Evolutionary conservation across 495 filamentous ascomycete species (phyloP), one percentile per base, ranked within the genome.

Genomic region (Penicillium paxilli): DNA sequence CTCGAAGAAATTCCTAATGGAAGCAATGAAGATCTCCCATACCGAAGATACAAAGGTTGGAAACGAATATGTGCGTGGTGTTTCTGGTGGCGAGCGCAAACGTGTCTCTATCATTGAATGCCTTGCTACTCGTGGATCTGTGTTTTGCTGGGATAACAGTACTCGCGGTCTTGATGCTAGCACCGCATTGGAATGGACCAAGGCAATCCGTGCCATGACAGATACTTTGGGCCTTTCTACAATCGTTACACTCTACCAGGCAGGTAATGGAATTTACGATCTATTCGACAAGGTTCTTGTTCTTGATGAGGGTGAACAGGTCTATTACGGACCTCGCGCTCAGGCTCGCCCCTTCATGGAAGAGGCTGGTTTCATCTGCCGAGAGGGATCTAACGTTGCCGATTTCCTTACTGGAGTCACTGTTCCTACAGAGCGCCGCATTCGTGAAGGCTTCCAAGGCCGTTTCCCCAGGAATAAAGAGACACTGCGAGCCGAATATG

Each of bases 61-160:
- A 10, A 87, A 91, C 54, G 82, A 84, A 5, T 89, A 84, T 54
- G 80, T 92, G 35, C 87, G 90, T 20, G 90, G 90, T 59, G 83
- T 96, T n/a, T 90, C 86, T 4, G 90, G 90, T 33, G 90, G 90
- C 37, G 91, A 96, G 69, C 83, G 91, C 47, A 89, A 89, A 63
- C 83, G 84, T 47, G 83, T 88, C 2, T 85, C 81, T 0, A 87
- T 88, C 65, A 80, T 84, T 1, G 86, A 89, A 60, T 84, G 80
- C 2, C 59, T 88, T 20, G 82, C 84, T 2, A 79, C 83, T 3
- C 81, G 82, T 53, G 79, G 77, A 21, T 81, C 81, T 0, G 77
- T 88, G 3, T 80, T 81, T 19, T 81, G 78, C 58, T 87, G 82
- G 76, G 84, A 87, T 50, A 86, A 88, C 55, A 74, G 71, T 21